A percentile compares a stretch with the other conserved stretches of the same genome.
phyloP scores from a whole-genome alignment of 1,139 yeast species.

The Wickerhamomyces sp. region DNA sequence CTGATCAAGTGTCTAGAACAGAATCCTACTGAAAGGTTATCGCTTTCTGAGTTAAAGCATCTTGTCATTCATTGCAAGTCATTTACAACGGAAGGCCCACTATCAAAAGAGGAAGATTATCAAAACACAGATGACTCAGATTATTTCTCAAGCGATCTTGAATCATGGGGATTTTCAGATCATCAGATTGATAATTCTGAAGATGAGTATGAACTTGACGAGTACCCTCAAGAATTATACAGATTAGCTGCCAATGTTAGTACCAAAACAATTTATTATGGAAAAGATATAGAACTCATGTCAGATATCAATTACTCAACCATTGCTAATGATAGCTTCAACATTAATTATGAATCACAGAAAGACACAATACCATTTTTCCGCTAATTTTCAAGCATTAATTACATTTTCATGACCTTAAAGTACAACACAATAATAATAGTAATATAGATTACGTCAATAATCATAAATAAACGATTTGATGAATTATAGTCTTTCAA shows the following conservation, averaged over 20 bases:
- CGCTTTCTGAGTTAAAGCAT: constrained; percentile 41
- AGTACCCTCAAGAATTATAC: neutral
- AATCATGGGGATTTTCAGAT: neutral
- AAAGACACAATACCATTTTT: neutral
- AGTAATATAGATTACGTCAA: too few relatives aligned
- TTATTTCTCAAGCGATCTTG: constrained; percentile 1
- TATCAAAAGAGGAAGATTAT: constrained; percentile 16
- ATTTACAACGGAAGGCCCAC: constrained; percentile 19
- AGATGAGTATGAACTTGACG: neutral
- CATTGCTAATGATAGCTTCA: constrained; percentile 4
- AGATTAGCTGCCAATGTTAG: too few relatives aligned
- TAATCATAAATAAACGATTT: too few relatives aligned
- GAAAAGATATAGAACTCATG: neutral
- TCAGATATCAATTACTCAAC: constrained; percentile 2
- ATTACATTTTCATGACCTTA: too few relatives aligned
- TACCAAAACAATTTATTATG: too few relatives aligned
- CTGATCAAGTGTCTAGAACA: constrained; percentile 51
- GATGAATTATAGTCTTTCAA: too few relatives aligned
- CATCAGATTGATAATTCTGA: neutral
- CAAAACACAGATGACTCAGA: constrained; percentile 3
- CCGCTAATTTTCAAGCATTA: neutral
- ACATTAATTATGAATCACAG: constrained; percentile 4
- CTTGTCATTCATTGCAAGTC: constrained; percentile 13
- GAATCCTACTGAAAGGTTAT: constrained; percentile 61
- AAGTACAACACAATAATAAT: neutral